phyloP scores from a whole-genome alignment of 768 basidiomycete genomes.

The Xerocomus spinulosus region DNA sequence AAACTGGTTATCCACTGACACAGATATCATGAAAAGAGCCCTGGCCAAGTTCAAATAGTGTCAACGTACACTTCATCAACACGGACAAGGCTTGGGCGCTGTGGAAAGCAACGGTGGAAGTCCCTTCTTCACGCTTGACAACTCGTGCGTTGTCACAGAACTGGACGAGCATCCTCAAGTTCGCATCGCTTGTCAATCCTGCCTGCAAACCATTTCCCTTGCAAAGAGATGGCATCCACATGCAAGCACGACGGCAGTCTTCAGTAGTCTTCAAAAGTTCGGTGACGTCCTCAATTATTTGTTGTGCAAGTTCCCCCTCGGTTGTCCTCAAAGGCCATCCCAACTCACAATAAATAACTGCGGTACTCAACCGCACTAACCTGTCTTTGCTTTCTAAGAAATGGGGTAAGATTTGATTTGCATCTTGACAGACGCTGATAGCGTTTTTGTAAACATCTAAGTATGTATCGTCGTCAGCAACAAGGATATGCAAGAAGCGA shows the following conservation, averaged over 20 bases:
- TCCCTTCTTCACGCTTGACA: slow-evolving; percentile 11
- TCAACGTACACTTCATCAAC: slow-evolving; percentile 20
- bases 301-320: not conserved
- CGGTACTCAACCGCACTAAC: slow-evolving; percentile 22
- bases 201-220: slow-evolving; percentile 12
- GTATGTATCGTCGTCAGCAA: not conserved
- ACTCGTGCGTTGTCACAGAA: slow-evolving; percentile 14
- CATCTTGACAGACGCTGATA: not conserved
- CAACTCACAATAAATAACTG: slow-evolving; percentile 25
- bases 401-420: slow-evolving; percentile 6
- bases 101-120: slow-evolving; percentile 19
- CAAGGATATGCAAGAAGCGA: not conserved
- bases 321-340: slow-evolving; percentile 12
- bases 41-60: not conserved
- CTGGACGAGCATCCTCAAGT: slow-evolving; percentile 17
- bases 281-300: slow-evolving; percentile 10
- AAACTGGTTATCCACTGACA: slow-evolving; percentile 12
- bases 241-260: slow-evolving; percentile 22
- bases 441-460: slow-evolving; percentile 17
- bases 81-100: slow-evolving; percentile 25
- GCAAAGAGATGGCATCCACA: slow-evolving; percentile 28
- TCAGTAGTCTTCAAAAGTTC: slow-evolving; percentile 9
- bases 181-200: slow-evolving; percentile 12
- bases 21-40: not conserved
- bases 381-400: slow-evolving; percentile 15